Base-by-base conservation (phyloP, 768 basidiomycete genomes). In the Leccinum disarticulatum region DNA sequence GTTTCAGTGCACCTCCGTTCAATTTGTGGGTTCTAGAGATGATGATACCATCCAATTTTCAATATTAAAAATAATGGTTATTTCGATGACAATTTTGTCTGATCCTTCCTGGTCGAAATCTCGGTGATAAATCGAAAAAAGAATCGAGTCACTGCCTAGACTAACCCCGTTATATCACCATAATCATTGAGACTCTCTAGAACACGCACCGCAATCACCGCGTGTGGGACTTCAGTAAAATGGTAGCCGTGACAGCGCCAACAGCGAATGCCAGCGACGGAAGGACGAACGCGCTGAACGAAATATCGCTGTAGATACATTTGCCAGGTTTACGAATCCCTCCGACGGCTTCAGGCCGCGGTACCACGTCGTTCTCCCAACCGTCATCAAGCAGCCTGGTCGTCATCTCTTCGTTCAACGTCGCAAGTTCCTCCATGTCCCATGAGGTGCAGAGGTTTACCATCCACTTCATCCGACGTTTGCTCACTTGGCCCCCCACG, bases 381-480 rank as follows among this genome's bases (percentile, higher is more conserved):
- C 96, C 96, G 48, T 88, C 82, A 61, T 91, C 85, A 60, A 99
- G 73, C 17, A 98, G 74, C 58, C 67, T 80, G 30, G 76, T 75
- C 74, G 92, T 89, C 73, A 79, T 79, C 15, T 68, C 76, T 33
- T 90, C 86, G 71, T 93, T 85, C 66, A 95, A 78, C 57, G 72
- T 62, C 3, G 83, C 85, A 60, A 99, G 82, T 57, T 95, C 89
- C 49, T 89, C 90, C 78, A 98, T 78, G 33, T 82, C 77, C 95
- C 95, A 98, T 31, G 77, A 73, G 60, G 92, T 91, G 74, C 93
- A 98, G 25, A 97, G 77, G 61, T 81, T 82, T 19, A 88, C 83
- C 90, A 97, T 95, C 93, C 93, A 95, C 64, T 81, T 82, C 95
- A 98, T 98, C 69, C 96, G 78, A 68, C 81, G 82, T 72, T 85